Percentiles rank a stretch among this genome's conserved stretches.
These are phyloP conservation scores for Diaporthe caulivora DNA, from an alignment of 2,329 filamentous ascomycete genomes.

Conservation along the genomic window DNA sequence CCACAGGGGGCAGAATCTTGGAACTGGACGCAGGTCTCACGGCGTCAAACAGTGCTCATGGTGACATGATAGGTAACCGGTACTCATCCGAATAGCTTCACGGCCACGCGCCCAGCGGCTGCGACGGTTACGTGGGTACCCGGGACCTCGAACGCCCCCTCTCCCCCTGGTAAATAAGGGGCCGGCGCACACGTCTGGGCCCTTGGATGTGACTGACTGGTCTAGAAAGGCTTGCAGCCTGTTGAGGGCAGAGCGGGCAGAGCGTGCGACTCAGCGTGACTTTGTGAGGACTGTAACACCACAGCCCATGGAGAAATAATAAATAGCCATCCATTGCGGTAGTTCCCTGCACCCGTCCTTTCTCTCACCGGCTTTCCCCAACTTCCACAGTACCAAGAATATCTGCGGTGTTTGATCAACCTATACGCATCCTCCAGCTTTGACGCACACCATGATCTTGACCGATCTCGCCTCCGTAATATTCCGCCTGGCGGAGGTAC, in stretches of 20 bases:
- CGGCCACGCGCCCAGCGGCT: neutral
- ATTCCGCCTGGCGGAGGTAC: slow-evolving; percentile 64
- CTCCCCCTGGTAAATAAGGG: neutral
- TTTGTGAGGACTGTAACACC: neutral
- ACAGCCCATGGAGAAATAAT: neutral
- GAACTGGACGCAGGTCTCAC: slow-evolving; percentile 24
- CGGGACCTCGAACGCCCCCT: neutral
- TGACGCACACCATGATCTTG: slow-evolving; percentile 61
- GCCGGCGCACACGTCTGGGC: slow-evolving; percentile 6
- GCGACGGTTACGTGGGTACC: neutral
- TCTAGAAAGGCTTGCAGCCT: slow-evolving; percentile 15
- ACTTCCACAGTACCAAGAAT: neutral
- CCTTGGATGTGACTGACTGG: slow-evolving; percentile 22
- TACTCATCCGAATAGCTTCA: slow-evolving; percentile 24
- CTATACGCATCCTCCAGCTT: neutral
- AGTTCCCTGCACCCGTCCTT: neutral
- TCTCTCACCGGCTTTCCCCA: neutral
- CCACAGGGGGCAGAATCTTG: slow-evolving; percentile 21
- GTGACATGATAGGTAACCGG: slow-evolving; percentile 13
- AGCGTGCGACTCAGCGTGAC: slow-evolving; percentile 17
- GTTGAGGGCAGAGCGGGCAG: neutral
- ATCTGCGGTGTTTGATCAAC: neutral
- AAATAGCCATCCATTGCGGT: slow-evolving; percentile 25
- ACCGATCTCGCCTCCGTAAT: slow-evolving; percentile 67
- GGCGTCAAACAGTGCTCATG: neutral